Percentiles rank a stretch among this genome's conserved stretches.
phyloP scores from a whole-genome alignment of 2,329 filamentous ascomycete genomes.

The Gaeumannomyces tritici region DNA sequence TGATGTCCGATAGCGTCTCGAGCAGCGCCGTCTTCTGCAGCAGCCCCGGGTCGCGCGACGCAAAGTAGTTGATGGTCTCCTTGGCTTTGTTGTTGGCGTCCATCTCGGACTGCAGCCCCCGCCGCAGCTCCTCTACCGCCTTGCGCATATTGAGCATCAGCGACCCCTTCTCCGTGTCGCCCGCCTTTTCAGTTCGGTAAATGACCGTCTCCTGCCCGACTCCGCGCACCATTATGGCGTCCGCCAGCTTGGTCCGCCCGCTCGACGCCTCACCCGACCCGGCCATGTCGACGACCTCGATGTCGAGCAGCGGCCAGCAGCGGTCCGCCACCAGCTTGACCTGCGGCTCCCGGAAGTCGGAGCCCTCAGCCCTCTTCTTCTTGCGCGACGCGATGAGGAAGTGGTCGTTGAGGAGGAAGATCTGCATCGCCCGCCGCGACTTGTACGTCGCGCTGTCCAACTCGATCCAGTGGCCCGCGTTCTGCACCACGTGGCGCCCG shows the following conservation, averaged over 20 bases:
- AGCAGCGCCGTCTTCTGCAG: conserved; percentile 73
- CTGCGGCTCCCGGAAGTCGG: conserved; percentile 40
- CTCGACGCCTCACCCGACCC: conserved; percentile 49
- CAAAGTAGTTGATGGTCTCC: conserved; percentile 80
- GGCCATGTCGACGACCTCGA: conserved; percentile 84
- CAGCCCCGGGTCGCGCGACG: conserved; percentile 65
- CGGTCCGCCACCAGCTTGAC: conserved; percentile 85
- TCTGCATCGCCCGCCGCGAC: conserved; percentile 75
- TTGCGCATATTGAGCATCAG: conserved; percentile 87
- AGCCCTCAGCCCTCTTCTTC: conserved; percentile 74
- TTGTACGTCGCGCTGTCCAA: conserved; percentile 97
- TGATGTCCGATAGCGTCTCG: conserved; percentile 67
- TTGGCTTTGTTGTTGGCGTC: conserved; percentile 77
- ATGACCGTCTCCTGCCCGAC: conserved; percentile 89
- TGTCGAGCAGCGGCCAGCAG: conserved; percentile 88
- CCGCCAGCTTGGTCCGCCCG: conserved; percentile 57
- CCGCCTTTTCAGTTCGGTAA: conserved; percentile 78
- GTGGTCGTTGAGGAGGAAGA: conserved; percentile 92
- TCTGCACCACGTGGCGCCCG: conserved; percentile 88
- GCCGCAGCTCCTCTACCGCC: conserved; percentile 83
- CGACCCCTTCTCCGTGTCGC: conserved; percentile 67
- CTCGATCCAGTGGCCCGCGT: conserved; percentile 91
- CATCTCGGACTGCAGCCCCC: conserved; percentile 74
- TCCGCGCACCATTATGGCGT: conserved; percentile 81
- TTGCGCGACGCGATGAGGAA: conserved; percentile 84